A percentile compares a stretch with the other conserved stretches of the same genome.
phyloP scores from a whole-genome alignment of 768 basidiomycete species.

The Amanita rubescens region DNA sequence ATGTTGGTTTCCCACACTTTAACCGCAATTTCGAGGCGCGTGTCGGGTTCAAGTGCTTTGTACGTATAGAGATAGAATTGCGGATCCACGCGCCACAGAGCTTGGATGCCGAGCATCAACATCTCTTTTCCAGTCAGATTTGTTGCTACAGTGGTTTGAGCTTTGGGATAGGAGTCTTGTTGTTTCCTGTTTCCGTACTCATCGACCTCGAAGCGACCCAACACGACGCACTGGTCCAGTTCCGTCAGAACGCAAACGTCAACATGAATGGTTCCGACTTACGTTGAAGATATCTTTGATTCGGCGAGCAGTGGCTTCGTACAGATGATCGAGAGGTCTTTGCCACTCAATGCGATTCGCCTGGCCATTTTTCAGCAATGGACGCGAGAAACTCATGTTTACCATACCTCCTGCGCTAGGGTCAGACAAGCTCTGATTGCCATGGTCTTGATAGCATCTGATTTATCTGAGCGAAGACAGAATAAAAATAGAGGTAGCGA shows the following conservation, averaged over 20 bases:
- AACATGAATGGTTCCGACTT: conserved; percentile 9
- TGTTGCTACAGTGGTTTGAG: conserved; percentile 36
- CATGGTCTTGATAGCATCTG: conserved; percentile 74
- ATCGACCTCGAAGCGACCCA: conserved; percentile 57
- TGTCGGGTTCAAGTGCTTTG: conserved; percentile 30
- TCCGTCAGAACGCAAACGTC: not conserved
- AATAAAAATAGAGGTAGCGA: conserved; percentile 50
- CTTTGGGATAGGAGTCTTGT: conserved; percentile 49
- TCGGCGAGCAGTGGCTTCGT: conserved; percentile 36
- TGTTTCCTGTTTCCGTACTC: conserved; percentile 47
- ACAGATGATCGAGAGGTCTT: conserved; percentile 41
- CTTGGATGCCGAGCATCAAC: conserved; percentile 58
- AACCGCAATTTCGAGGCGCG: conserved; percentile 40
- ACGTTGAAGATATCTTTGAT: conserved; percentile 54
- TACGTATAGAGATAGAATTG: conserved; percentile 46
- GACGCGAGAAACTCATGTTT: not conserved
- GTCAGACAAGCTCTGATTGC: conserved; percentile 70
- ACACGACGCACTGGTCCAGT: conserved; percentile 34
- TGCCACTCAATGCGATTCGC: conserved; percentile 50
- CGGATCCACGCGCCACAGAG: conserved; percentile 56
- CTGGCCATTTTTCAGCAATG: conserved; percentile 21
- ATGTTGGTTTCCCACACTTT: conserved; percentile 56
- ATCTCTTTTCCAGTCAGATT: conserved; percentile 66
- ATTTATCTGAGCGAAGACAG: conserved; percentile 70
- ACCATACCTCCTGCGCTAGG: conserved; percentile 53